Base-by-base conservation (phyloP, 2,329 filamentous ascomycete genomes). In the Helminthosporium solani region DNA sequence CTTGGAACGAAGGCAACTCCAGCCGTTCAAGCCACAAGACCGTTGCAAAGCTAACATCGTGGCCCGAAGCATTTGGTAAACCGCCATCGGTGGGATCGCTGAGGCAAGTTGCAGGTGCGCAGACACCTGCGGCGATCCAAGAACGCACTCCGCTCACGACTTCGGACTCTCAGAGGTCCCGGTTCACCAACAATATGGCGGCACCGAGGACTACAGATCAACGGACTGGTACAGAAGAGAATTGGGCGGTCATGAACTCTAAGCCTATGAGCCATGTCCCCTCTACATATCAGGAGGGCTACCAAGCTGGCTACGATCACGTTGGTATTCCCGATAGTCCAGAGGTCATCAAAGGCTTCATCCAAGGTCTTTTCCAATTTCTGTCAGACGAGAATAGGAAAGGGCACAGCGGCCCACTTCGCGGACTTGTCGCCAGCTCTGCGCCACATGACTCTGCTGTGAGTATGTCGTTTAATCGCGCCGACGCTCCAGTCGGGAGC, bases 261-360 rank as follows among this genome's bases (percentile, higher is more conserved):
- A 63, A 60, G 34, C 47, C 52, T 8, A 47, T 56, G 3, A 40
- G 43, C 12, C 57, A 66, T 40, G 49, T 60, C 11, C 60, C 62
- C 14, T 60, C 58, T 8, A 70, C 65, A n/a, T 70, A 66, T 28
- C 67, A 70, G 43, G 66, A 70, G 42, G 67, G 66, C 1, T 70
- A 62, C n/a, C 67, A 70, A 44, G 65, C 66, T 15, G 67, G 67
- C 11, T 63, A 65, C n/a, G 58, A 65, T 31, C 67, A 68, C 35
- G 44, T 63, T 31, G 65, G 63, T 12, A 60, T 70, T 43, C 61
- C 66, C 8, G 59, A 62, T 35, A 59, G 47, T 28, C 49, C 52
- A 2, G 67, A 68, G 19, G 63, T 68, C n/a, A 40, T 70, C 19
- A 58, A 62, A 39, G 67, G 67, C 2, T 68, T 61, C 42, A 51